Percentiles rank a stretch among this genome's conserved stretches.
These are phyloP conservation scores for Alternaria brassicae DNA, from an alignment of 2,329 filamentous ascomycete species.

Conservation along the genomic window DNA sequence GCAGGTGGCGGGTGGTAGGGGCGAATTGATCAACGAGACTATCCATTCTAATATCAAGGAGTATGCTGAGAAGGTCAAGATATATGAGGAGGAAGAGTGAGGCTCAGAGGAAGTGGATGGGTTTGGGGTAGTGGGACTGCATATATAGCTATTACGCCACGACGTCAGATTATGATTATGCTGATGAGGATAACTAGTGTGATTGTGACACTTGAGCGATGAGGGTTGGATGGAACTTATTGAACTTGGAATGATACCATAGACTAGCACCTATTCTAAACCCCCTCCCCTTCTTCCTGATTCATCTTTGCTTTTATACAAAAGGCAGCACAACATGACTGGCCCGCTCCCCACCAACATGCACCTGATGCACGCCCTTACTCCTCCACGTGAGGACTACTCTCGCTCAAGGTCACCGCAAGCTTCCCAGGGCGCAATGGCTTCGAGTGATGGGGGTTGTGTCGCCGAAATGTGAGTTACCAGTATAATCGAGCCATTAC, in stretches of 20 bases:
- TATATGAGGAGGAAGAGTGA: constrained; percentile 65
- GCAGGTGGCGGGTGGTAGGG: constrained; percentile 82
- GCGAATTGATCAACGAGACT: constrained; percentile 77
- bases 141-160: not conserved
- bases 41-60: constrained; percentile 81
- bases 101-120: no score
- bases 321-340: constrained; percentile 13
- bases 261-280: constrained; percentile 4
- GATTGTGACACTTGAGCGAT: not conserved
- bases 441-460: constrained; percentile 52
- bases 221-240: not conserved
- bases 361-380: constrained; percentile 16
- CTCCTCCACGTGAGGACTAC: constrained; percentile 21
- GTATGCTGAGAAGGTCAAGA: constrained; percentile 83
- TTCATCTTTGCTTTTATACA: not conserved
- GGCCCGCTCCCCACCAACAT: constrained; percentile 13
- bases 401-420: constrained; percentile 37
- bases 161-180: not conserved
- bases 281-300: not conserved
- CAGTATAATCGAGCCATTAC: constrained; percentile 51
- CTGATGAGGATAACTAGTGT: not conserved
- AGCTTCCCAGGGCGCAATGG: constrained; percentile 58
- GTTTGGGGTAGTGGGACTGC: not conserved
- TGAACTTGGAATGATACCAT: constrained; percentile 16
- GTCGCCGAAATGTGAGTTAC: constrained; percentile 55